These are phyloP conservation scores for Xylaria sp. DNA, from an alignment of 2,329 filamentous ascomycete genomes.

Conservation along the genomic window DNA sequence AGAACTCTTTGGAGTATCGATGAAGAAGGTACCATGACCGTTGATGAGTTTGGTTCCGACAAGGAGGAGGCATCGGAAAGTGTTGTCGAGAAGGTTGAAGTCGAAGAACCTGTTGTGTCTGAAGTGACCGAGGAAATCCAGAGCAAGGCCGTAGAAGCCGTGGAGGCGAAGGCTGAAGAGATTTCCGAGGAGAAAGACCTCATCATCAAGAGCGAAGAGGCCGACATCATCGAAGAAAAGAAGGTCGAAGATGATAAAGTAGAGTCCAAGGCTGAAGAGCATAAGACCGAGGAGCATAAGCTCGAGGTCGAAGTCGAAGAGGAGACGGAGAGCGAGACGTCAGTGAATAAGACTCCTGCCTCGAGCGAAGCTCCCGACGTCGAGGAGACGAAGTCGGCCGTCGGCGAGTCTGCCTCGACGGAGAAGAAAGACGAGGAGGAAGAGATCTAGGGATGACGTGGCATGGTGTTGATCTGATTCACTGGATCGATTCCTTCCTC, in stretches of 20 bases:
- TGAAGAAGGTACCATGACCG: slow-evolving; percentile 42
- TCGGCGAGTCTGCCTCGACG: slow-evolving; percentile 31
- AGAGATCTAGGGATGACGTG: slow-evolving; percentile 23
- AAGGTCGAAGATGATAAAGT: background rate
- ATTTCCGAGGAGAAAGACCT: slow-evolving; percentile 6
- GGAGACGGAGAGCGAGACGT: background rate
- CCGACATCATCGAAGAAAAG: background rate
- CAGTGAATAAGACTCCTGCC: slow-evolving; percentile 12
- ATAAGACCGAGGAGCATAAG: background rate
- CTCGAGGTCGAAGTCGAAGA: background rate
- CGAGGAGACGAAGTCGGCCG: slow-evolving; percentile 30
- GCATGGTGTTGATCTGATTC: background rate
- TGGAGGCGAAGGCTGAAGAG: slow-evolving; percentile 6
- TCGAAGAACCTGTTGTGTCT: background rate
- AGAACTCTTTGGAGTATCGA: slow-evolving; percentile 50
- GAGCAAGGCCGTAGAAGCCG: slow-evolving; percentile 3
- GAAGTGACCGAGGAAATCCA: slow-evolving; percentile 9
- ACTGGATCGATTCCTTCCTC: background rate
- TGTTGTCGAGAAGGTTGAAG: slow-evolving; percentile 13
- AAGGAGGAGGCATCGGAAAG: slow-evolving; percentile 7
- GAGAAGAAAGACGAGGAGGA: slow-evolving; percentile 29
- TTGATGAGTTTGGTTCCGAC: slow-evolving; percentile 29
- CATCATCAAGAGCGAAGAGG: background rate
- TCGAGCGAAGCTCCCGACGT: slow-evolving; percentile 14
- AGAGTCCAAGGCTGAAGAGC: background rate